phyloP scores from a whole-genome alignment of 31 red algal species.

The Asparagopsis taxiformis region DNA sequence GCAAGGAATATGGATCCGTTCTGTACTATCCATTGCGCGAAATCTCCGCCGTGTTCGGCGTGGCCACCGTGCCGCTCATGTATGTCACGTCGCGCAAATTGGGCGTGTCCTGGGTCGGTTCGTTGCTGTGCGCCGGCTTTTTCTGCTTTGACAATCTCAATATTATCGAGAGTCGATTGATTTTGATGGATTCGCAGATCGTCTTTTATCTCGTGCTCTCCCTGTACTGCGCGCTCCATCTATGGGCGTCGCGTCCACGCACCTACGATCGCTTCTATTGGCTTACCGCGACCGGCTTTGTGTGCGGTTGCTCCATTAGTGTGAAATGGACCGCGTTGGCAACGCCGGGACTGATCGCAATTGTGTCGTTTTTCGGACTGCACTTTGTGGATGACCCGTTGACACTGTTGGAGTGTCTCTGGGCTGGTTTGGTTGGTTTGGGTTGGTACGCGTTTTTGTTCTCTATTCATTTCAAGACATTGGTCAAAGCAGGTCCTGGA shows the following conservation, averaged over 20 bases:
- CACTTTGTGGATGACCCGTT: constrained; percentile 90
- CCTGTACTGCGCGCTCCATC: constrained; percentile 76
- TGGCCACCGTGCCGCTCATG: constrained; percentile 77
- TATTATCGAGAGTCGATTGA: constrained; percentile 87
- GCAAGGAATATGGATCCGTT: constrained; percentile 74
- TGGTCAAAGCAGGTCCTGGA: constrained; percentile 82
- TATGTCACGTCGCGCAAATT: constrained; percentile 73
- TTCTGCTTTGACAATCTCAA: constrained; percentile 86
- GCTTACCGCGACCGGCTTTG: constrained; percentile 79
- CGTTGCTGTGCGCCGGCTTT: constrained; percentile 60
- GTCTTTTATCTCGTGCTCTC: constrained; percentile 82
- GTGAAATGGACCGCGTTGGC: constrained; percentile 95
- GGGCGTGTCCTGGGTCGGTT: constrained; percentile 57
- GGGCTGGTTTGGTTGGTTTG: constrained; percentile 75
- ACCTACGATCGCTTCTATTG: constrained; percentile 45
- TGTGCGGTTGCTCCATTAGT: constrained; percentile 71
- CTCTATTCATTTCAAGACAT: constrained; percentile 86
- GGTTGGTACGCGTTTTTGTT: constrained; percentile 77
- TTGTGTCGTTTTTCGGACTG: constrained; percentile 96
- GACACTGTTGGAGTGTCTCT: constrained; percentile 72
- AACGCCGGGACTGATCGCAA: constrained; percentile 91
- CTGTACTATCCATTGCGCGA: constrained; percentile 84
- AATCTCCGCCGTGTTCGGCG: constrained; percentile 83
- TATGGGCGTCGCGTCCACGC: constrained; percentile 69
- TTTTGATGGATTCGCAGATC: constrained; percentile 96